These are phyloP conservation scores for Acmispon strigosus DNA, from an alignment of 306 rosid genomes.

Conservation along the genomic window DNA sequence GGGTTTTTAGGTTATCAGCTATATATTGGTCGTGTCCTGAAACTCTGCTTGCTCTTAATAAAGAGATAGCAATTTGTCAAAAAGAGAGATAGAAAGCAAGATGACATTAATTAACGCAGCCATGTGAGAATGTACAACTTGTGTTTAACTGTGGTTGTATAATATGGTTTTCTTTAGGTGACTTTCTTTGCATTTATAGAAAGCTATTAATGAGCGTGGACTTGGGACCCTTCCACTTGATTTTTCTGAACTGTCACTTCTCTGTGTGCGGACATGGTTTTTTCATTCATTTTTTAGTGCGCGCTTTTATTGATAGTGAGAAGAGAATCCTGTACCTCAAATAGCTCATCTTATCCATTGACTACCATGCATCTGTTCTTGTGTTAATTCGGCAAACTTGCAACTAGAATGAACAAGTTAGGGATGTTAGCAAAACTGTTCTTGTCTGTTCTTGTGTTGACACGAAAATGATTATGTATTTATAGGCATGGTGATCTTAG, in stretches of 20 bases:
- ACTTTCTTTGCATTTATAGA: not conserved
- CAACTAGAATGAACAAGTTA: not conserved
- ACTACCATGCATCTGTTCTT: not conserved
- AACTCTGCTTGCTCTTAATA: not conserved
- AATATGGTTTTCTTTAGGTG: not conserved
- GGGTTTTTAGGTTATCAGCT: not conserved
- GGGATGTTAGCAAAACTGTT: not conserved
- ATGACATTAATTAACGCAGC: not conserved
- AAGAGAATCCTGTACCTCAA: not conserved
- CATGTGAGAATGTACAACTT: constrained; percentile 5
- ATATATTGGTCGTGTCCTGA: not conserved
- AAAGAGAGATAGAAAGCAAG: not conserved
- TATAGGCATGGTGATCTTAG: too few species aligned
- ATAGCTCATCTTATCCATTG: not conserved
- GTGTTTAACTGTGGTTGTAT: not conserved
- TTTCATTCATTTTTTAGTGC: not conserved
- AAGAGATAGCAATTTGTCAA: not conserved
- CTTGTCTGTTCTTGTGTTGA: too few species aligned
- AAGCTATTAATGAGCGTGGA: not conserved
- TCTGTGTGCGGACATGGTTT: not conserved
- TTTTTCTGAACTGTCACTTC: not conserved
- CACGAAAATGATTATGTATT: too few species aligned
- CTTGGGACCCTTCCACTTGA: not conserved
- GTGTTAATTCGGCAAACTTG: not conserved
- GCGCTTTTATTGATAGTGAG: not conserved